phyloP scores from a whole-genome alignment of 106 monocot genomes.

The Dioscorea alata region DNA sequence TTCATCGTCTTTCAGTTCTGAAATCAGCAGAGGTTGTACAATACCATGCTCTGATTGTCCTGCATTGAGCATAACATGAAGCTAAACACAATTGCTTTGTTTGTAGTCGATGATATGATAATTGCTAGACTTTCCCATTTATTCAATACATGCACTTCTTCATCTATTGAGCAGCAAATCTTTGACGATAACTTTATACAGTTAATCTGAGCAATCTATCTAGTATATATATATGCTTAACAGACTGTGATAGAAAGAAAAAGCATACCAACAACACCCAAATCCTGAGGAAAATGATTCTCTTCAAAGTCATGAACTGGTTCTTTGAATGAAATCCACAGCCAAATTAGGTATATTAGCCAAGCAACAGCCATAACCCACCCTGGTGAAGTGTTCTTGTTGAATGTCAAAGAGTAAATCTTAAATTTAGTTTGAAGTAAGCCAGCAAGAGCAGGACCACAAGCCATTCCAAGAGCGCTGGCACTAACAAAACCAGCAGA shows the following conservation, averaged over 20 bases:
- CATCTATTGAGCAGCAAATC: too few species aligned
- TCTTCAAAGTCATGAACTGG: conserved; percentile 24
- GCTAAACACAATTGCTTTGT: too few species aligned
- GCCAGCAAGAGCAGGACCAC: conserved; percentile 44
- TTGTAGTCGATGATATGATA: too few species aligned
- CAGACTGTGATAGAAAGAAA: too few species aligned
- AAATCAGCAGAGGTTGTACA: conserved; percentile 27
- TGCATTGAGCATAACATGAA: too few species aligned
- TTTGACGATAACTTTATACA: too few species aligned
- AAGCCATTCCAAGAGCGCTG: conserved; percentile 50
- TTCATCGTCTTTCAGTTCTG: conserved; percentile 21
- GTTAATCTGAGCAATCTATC: too few species aligned
- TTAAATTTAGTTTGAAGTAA: conserved; percentile 36
- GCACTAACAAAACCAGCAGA: conserved; percentile 52
- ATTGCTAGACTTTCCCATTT: too few species aligned
- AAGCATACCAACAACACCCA: neutral
- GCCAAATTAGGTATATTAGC: conserved; percentile 34
- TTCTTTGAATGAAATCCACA: conserved; percentile 39
- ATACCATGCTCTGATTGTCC: conserved; percentile 25
- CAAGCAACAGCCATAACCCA: conserved; percentile 43
- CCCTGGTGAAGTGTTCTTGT: conserved; percentile 38
- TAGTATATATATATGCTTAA: too few species aligned
- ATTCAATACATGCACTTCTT: too few species aligned
- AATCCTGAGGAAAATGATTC: conserved; percentile 5
- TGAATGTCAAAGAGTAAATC: conserved; percentile 25